Conservation (phyloP, 1,284 basidiomycete species). For the Irpex sp. region DNA sequence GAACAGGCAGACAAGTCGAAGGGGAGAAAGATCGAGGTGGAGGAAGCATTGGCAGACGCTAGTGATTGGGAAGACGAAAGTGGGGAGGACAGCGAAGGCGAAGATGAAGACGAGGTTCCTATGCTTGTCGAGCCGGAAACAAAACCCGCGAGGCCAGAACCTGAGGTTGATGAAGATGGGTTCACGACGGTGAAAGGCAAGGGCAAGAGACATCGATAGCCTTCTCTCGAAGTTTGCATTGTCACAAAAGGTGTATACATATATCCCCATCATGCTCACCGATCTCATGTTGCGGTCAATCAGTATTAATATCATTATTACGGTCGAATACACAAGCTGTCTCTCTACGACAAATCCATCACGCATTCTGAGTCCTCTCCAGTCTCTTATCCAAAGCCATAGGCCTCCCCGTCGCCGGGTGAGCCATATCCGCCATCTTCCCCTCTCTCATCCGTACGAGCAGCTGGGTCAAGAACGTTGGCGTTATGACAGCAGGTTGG, state of each 20-base stretch:
- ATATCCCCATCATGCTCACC: neutral
- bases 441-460: slow-evolving; percentile 69
- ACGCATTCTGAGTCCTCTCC: slow-evolving; percentile 63
- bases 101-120: slow-evolving; percentile 54
- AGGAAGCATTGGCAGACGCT: slow-evolving; percentile 25
- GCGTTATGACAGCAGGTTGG: slow-evolving; percentile 39
- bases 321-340: no score
- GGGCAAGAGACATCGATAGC: slow-evolving; percentile 38
- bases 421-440: slow-evolving; percentile 56
- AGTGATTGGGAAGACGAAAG: slow-evolving; percentile 40
- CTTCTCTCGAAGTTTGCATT: neutral
- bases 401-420: slow-evolving; percentile 45
- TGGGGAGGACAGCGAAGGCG: slow-evolving; percentile 41
- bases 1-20: slow-evolving; percentile 56
- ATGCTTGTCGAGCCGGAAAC: slow-evolving; percentile 40
- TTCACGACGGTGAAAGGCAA: slow-evolving; percentile 79
- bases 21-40: slow-evolving; percentile 40
- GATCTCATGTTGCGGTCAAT: neutral
- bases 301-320: no score
- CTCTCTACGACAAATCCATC: slow-evolving; percentile 15
- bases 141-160: slow-evolving; percentile 43
- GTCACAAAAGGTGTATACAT: neutral
- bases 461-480: slow-evolving; percentile 48
- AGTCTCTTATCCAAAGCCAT: slow-evolving; percentile 63
- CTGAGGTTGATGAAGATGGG: slow-evolving; percentile 83